Conservation (phyloP, 1,284 basidiomycete genomes). For the Chalciporus sp. region DNA sequence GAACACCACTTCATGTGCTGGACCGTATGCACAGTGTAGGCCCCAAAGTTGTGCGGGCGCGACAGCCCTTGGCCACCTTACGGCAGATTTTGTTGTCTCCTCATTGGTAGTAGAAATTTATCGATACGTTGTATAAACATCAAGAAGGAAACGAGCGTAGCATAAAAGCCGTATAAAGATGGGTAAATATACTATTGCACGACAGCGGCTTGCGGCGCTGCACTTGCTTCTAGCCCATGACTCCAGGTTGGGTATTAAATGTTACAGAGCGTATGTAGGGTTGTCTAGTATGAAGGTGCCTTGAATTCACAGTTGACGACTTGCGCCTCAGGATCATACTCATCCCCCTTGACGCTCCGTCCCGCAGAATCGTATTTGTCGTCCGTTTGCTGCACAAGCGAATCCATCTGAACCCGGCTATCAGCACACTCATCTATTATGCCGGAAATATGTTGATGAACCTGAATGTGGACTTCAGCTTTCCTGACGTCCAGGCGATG, state of each 20-base stretch:
- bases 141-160: neutral
- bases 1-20: too few relatives aligned
- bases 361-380: conserved; percentile 56
- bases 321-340: conserved; percentile 59
- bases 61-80: too few relatives aligned
- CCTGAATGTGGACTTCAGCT: conserved; percentile 52
- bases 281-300: conserved; percentile 53
- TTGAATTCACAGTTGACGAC: conserved; percentile 64
- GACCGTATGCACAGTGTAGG: too few relatives aligned
- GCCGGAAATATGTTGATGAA: conserved; percentile 24
- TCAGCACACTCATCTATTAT: neutral
- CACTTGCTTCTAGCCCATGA: neutral
- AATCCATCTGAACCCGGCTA: conserved; percentile 50
- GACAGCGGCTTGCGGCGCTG: neutral
- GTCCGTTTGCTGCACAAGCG: conserved; percentile 52
- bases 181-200: neutral
- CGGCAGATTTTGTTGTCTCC: neutral
- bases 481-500: conserved; percentile 39
- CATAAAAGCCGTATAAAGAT: neutral
- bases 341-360: conserved; percentile 42
- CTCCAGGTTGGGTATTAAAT: neutral
- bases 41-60: too few relatives aligned
- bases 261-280: neutral
- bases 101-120: neutral
- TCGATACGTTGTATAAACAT: neutral